Base-by-base conservation (phyloP, 225 moss, liverwort and hornwort genomes). In the Polytrichum commune region DNA sequence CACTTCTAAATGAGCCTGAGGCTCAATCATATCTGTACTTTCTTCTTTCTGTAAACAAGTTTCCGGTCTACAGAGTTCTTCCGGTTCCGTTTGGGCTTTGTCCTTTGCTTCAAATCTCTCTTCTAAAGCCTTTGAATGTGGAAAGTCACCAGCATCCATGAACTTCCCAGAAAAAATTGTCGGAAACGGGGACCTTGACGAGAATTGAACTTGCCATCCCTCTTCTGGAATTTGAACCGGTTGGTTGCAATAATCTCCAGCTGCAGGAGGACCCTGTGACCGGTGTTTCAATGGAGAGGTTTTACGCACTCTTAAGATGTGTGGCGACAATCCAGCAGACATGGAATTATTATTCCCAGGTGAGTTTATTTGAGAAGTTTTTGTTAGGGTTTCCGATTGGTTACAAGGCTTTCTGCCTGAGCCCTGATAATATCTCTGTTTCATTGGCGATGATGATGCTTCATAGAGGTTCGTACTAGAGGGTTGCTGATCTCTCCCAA, bases 81-180 rank as follows among this genome's bases (percentile, higher is more conserved):
- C 66, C 54, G 67, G 72, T 27, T 68, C 70, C 53, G 62, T 46
- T 16, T 65, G 58, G 5, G 53, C 60, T 27, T 68, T 71, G 55
- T 72, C 79, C 61, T 77, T 72, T 55, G 76, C 66, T 53, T 66
- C 62, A 72, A 71, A 63, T 27, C 71, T 71, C 33, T 79, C 66
- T n/a, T 72, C 74, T 72, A 78, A 32, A 70, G 27, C 65, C 64
- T 80, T 78, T 8, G 78, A 79, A 66, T 69, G 69, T 57, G 54
- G 63, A 60, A 74, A 67, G 68, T 83, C 78, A 23, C 80, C 74
- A 3, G 78, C 63, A 53, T 80, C 83, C 75, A 67, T 83, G 53
- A 80, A 78, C 46, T 83, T 83, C 56, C 56, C 62, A 19, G 75
- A 55, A 19, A 66, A 19, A 53, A 69, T 60, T 64, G 61, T 46